Evolutionary conservation across 352 stramenopile genomes (phyloP).

Genomic region (Peronospora destructor): DNA sequence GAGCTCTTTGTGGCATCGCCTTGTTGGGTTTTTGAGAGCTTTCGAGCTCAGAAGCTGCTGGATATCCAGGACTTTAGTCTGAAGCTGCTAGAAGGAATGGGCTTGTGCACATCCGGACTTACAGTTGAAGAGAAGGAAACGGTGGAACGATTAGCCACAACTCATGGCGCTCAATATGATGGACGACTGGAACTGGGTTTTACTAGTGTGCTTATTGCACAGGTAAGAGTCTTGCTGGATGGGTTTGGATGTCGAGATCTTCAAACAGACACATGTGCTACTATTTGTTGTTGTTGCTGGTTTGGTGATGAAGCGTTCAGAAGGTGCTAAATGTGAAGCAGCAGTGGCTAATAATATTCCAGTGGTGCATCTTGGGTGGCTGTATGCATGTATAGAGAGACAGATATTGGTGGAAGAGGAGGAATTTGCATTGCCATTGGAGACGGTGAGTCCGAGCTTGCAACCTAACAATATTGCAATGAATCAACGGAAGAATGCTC

Average conservation of each 20-base stretch:
- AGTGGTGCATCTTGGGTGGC: constrained; percentile 63
- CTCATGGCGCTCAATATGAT: constrained; percentile 51
- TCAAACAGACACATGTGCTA: background rate
- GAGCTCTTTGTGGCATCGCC: constrained; percentile 39
- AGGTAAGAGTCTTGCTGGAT: constrained; percentile 15
- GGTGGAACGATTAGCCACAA: constrained; percentile 38
- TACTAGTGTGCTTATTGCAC: constrained; percentile 58
- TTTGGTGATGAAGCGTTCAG: constrained; percentile 19
- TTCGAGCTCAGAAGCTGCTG: constrained; percentile 37
- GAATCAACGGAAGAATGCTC: constrained; percentile 33
- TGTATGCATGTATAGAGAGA: constrained; percentile 59
- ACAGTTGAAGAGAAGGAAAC: constrained; percentile 41
- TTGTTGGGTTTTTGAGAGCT: constrained; percentile 69
- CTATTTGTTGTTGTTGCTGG: background rate
- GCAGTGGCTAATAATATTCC: constrained; percentile 49
- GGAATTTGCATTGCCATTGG: constrained; percentile 37
- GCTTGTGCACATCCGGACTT: constrained; percentile 61
- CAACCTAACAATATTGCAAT: constrained; percentile 30
- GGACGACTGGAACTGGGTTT: constrained; percentile 47
- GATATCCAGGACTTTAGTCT: constrained; percentile 34
- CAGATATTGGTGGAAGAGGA: constrained; percentile 37
- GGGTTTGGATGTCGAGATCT: background rate
- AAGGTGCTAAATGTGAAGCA: constrained; percentile 62
- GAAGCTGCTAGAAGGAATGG: constrained; percentile 47
- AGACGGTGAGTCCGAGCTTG: constrained; percentile 14